Evolutionary conservation across 352 stramenopile species (phyloP).

Genomic region (Blastocystis sp.): DNA sequence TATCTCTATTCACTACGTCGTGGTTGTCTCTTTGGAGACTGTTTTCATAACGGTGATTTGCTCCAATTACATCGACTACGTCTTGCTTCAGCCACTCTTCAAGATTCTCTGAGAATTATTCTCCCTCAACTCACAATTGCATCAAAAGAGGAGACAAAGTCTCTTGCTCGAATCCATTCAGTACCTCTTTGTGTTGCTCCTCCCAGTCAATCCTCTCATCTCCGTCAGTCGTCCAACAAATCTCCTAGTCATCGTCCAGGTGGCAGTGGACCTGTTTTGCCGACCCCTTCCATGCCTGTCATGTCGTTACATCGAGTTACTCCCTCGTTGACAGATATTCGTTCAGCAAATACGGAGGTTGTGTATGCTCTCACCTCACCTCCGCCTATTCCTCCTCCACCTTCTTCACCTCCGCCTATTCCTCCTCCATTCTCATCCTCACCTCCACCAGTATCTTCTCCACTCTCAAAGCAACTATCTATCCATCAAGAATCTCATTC

Average conservation of each 20-base stretch:
- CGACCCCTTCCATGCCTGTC: too few relatives aligned
- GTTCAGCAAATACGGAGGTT: too few relatives aligned
- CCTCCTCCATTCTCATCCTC: too few relatives aligned
- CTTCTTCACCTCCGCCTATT: too few relatives aligned
- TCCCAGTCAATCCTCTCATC: too few relatives aligned
- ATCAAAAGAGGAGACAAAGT: too few relatives aligned
- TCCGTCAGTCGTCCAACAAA: too few relatives aligned
- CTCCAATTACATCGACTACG: not conserved
- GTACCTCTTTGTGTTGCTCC: too few relatives aligned
- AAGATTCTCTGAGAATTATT: not conserved
- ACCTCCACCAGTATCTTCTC: not conserved
- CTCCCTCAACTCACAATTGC: not conserved
- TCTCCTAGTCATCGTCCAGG: too few relatives aligned
- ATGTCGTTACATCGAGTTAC: not conserved
- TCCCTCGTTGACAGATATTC: not conserved
- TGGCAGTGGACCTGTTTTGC: too few relatives aligned
- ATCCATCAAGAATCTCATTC: not conserved
- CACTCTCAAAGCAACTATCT: not conserved
- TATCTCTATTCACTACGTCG: not conserved
- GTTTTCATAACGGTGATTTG: not conserved
- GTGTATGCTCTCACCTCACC: too few relatives aligned
- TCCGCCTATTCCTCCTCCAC: not conserved
- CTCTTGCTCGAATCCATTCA: too few relatives aligned
- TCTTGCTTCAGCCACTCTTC: not conserved
- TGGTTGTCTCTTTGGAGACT: conserved; percentile 14